phyloP scores from a whole-genome alignment of 2,329 filamentous ascomycete genomes.

The Fusarium sororula region DNA sequence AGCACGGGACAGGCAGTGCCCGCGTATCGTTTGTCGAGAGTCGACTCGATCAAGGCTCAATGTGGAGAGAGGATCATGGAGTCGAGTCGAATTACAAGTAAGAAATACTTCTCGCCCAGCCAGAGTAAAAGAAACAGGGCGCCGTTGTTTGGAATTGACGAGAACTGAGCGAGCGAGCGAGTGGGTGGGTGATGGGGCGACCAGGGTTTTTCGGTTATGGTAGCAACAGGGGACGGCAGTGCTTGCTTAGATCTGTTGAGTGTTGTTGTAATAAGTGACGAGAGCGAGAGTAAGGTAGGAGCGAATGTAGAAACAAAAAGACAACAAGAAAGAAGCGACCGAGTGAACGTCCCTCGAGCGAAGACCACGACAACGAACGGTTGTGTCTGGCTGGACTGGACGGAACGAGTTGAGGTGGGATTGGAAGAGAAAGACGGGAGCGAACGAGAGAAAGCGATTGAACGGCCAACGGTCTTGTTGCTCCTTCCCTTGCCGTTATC shows the following conservation, averaged over 20 bases:
- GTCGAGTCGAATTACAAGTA: conserved; percentile 18
- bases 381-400: conserved; percentile 10
- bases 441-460: conserved; percentile 21
- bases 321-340: conserved; percentile 21
- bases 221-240: conserved; percentile 27
- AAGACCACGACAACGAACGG: conserved; percentile 30
- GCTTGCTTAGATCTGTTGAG: neutral
- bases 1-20: conserved; percentile 31
- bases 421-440: neutral
- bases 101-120: conserved; percentile 22
- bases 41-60: conserved; percentile 28
- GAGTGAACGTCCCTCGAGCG: conserved; percentile 11
- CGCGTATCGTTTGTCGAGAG: conserved; percentile 15
- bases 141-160: conserved; percentile 41
- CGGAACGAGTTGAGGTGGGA: conserved; percentile 14
- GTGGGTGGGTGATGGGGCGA: conserved; percentile 33
- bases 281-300: conserved; percentile 23
- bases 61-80: conserved; percentile 36
- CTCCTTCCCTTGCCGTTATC: conserved; percentile 36
- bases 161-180: conserved; percentile 27
- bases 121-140: conserved; percentile 23
- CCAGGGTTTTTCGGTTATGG: conserved; percentile 32
- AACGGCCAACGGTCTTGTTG: conserved; percentile 32
- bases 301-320: conserved; percentile 12
- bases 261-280: conserved; percentile 16